These are phyloP conservation scores for Xylaria cubensis DNA, from an alignment of 495 filamentous ascomycete species.

Conservation along the genomic window DNA sequence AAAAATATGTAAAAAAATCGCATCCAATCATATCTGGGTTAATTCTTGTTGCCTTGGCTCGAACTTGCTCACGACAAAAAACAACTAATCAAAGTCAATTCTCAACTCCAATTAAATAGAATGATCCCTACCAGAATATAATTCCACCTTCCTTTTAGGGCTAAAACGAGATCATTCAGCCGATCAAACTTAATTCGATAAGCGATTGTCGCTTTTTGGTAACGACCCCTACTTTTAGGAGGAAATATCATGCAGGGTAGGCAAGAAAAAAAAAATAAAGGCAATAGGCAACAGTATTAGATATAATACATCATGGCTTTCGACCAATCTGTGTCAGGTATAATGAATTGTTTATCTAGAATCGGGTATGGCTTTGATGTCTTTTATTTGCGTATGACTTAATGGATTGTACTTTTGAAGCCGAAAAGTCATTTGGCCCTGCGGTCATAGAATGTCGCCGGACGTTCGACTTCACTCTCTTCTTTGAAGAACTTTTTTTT, in stretches of 20 bases:
- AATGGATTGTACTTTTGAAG: slow-evolving; percentile 22
- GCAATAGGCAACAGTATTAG: slow-evolving; percentile 12
- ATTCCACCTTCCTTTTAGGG: not conserved
- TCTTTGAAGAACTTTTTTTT: slow-evolving; percentile 31
- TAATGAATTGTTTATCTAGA: not conserved
- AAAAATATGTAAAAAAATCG: not conserved
- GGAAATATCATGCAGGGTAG: not conserved
- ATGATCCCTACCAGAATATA: not conserved
- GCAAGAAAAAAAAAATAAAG: not conserved
- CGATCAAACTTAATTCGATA: not conserved
- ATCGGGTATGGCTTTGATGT: not conserved
- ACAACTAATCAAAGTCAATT: not conserved
- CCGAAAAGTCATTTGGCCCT: slow-evolving; percentile 26
- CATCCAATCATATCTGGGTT: not conserved
- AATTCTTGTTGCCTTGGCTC: slow-evolving; percentile 6
- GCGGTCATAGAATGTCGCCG: slow-evolving; percentile 20
- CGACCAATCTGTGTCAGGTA: not conserved
- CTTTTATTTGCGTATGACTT: not conserved
- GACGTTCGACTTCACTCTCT: slow-evolving; percentile 25
- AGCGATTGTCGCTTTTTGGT: not conserved
- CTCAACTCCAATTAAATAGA: too few relatives aligned
- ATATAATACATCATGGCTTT: not conserved
- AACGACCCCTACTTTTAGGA: not conserved
- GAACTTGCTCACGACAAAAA: not conserved
- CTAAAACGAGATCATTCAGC: not conserved